Evolutionary conservation across 2,329 filamentous ascomycete species (phyloP).

Genomic region (Xylaria sp.): DNA sequence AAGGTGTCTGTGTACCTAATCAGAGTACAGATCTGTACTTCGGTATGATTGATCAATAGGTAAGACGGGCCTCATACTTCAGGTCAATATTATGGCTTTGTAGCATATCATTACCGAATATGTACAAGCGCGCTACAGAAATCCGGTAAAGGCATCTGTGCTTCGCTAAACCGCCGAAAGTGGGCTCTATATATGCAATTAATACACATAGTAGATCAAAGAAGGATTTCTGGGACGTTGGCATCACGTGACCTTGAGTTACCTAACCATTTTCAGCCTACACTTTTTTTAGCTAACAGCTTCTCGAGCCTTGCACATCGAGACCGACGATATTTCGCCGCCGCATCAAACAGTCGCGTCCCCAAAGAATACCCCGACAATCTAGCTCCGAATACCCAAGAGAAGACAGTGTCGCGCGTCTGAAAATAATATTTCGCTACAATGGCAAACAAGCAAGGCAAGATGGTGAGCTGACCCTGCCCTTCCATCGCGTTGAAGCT

Average conservation of each 20-base stretch:
- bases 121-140: no score
- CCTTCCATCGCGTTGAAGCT: slow-evolving; percentile 49
- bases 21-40: no score
- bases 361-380: neutral
- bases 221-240: no score
- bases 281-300: neutral
- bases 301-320: neutral
- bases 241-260: neutral
- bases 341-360: neutral
- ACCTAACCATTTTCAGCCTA: neutral
- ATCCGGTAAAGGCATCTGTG: no score
- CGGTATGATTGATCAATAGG: no score
- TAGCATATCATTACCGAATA: no score
- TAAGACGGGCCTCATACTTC: no score
- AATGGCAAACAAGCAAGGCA: slow-evolving; percentile 94
- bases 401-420: neutral
- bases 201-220: no score
- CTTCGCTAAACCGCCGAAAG: no score
- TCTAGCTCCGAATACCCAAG: neutral
- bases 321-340: neutral
- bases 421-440: slow-evolving; percentile 39
- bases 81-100: no score
- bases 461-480: slow-evolving; percentile 79
- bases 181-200: no score
- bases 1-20: no score